A percentile compares a stretch with the other conserved stretches of the same genome.
Conservation (phyloP, 805 yeast species). For the Pichia nakasei region DNA sequence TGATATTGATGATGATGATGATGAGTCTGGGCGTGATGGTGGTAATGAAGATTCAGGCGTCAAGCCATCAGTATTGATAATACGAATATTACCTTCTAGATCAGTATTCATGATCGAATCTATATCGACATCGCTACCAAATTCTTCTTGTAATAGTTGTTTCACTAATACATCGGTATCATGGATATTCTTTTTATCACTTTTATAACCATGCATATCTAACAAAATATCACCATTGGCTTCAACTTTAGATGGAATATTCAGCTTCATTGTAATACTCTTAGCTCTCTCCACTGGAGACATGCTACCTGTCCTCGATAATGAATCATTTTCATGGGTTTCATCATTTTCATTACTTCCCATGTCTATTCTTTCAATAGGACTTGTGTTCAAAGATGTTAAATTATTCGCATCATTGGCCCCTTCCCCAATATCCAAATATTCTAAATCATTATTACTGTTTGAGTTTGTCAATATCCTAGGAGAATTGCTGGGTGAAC, state of each 20-base stretch:
- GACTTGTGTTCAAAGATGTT: background rate
- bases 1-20: background rate
- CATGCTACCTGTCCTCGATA: conserved; percentile 3
- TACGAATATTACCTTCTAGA: conserved; percentile 58
- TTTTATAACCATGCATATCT: conserved; percentile 94
- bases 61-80: conserved; percentile 19
- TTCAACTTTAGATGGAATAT: conserved; percentile 82
- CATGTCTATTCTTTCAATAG: background rate
- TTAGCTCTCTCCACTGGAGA: conserved; percentile 44
- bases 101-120: conserved; percentile 45
- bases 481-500: conserved; percentile 41
- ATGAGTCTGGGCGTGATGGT: background rate
- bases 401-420: conserved; percentile 6
- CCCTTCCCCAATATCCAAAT: conserved; percentile 36
- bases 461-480: conserved; percentile 5
- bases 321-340: background rate
- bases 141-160: conserved; percentile 67
- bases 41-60: conserved; percentile 2
- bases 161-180: conserved; percentile 70
- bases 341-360: background rate
- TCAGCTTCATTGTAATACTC: conserved; percentile 55
- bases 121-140: conserved; percentile 45
- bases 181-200: conserved; percentile 68
- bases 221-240: conserved; percentile 83
- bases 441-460: conserved; percentile 41